A percentile compares a stretch with the other conserved stretches of the same genome.
Conservation (phyloP, 192 early-diverging fungal species). For the Cetraspora pellucida region DNA sequence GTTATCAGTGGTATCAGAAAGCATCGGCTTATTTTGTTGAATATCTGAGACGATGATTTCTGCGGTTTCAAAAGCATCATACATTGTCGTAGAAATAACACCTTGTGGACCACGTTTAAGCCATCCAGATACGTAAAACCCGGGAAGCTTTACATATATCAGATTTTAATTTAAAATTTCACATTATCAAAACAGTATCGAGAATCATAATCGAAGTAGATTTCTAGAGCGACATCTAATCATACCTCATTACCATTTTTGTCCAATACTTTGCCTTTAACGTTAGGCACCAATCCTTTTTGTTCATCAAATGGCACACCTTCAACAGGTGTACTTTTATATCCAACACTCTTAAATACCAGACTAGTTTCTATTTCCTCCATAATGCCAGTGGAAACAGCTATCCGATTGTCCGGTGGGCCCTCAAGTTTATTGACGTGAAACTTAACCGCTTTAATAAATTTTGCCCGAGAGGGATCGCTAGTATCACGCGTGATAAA, state of each 20-base stretch:
- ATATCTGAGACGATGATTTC: slow-evolving; percentile 71
- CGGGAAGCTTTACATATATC: slow-evolving; percentile 48
- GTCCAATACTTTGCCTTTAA: slow-evolving; percentile 70
- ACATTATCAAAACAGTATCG: not conserved
- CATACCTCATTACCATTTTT: slow-evolving; percentile 39
- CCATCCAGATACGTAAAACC: slow-evolving; percentile 92
- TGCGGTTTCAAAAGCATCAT: slow-evolving; percentile 89
- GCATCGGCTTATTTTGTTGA: slow-evolving; percentile 46
- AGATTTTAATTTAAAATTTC: slow-evolving; percentile 4
- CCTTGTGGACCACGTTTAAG: slow-evolving; percentile 93
- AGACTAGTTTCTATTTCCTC: slow-evolving; percentile 66
- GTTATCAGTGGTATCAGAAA: slow-evolving; percentile 6
- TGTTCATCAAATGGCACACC: slow-evolving; percentile 78
- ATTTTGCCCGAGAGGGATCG: slow-evolving; percentile 12
- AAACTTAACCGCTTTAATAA: slow-evolving; percentile 52
- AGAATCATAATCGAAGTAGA: not conserved
- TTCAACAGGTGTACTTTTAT: slow-evolving; percentile 68
- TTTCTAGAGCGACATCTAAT: not conserved
- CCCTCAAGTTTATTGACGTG: slow-evolving; percentile 75
- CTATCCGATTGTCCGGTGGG: slow-evolving; percentile 48
- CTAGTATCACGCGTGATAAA: slow-evolving; percentile 41
- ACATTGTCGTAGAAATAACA: slow-evolving; percentile 94
- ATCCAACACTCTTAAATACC: slow-evolving; percentile 85
- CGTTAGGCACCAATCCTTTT: slow-evolving; percentile 76
- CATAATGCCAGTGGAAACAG: slow-evolving; percentile 63